These are phyloP conservation scores for Viola odorata DNA, from an alignment of 345 rosid species.

Conservation along the genomic window DNA sequence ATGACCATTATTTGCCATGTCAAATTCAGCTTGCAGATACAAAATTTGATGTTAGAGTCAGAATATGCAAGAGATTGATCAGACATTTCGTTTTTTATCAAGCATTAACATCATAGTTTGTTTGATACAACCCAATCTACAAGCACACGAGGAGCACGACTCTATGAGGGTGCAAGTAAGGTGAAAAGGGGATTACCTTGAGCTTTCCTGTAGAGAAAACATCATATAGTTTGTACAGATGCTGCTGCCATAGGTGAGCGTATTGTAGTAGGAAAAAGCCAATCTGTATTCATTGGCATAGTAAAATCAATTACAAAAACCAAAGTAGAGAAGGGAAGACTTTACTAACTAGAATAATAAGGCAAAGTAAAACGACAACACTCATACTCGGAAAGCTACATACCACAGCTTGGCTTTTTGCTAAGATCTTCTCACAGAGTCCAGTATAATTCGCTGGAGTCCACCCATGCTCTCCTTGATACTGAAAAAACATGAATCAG, in stretches of 20 bases:
- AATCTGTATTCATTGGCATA: slow-evolving; percentile 44
- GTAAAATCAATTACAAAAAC: background rate
- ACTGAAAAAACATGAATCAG: slow-evolving; percentile 40
- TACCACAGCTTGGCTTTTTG: slow-evolving; percentile 98
- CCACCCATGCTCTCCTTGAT: slow-evolving; percentile 95
- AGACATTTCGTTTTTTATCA: too few relatives aligned
- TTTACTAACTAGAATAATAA: background rate
- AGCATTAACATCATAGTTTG: background rate
- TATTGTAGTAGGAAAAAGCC: slow-evolving; percentile 87
- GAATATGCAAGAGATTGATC: too few relatives aligned
- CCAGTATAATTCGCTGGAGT: slow-evolving; percentile 76
- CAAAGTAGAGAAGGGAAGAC: background rate
- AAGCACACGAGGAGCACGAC: background rate
- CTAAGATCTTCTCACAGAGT: slow-evolving; percentile 78
- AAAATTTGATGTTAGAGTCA: too few relatives aligned
- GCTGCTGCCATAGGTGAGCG: slow-evolving; percentile 70
- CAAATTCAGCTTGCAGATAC: too few relatives aligned
- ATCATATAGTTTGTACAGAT: slow-evolving; percentile 54
- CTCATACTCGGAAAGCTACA: slow-evolving; percentile 18
- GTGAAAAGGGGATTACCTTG: slow-evolving; percentile 41
- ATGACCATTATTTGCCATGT: too few relatives aligned
- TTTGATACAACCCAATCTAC: background rate
- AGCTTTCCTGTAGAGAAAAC: slow-evolving; percentile 78
- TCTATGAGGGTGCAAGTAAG: too few relatives aligned
- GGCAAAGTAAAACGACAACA: background rate